phyloP scores from a whole-genome alignment of 148 eudicot genomes.

The Linanthus parryae region DNA sequence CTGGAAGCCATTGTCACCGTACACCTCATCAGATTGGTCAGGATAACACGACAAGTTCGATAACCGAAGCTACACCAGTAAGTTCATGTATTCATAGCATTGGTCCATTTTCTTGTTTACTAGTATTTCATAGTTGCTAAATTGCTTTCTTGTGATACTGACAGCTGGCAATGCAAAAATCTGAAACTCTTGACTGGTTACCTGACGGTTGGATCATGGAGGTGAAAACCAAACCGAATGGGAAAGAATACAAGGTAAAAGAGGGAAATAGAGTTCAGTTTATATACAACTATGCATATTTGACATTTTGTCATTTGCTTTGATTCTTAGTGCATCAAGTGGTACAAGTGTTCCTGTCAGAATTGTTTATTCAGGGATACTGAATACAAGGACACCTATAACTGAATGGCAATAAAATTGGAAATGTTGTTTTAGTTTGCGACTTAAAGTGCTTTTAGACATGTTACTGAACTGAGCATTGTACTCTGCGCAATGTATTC shows the following conservation, averaged over 20 bases:
- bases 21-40: conserved; percentile 11
- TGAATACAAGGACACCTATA: background rate
- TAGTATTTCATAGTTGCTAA: no score
- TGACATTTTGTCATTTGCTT: conserved; percentile 1
- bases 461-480: no score
- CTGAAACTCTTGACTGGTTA: conserved; percentile 40
- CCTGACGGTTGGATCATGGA: conserved; percentile 71
- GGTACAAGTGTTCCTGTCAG: background rate
- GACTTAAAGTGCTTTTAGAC: no score
- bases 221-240: conserved; percentile 27
- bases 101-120: conserved; percentile 1
- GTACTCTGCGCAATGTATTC: no score
- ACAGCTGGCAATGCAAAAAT: conserved; percentile 17
- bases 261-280: background rate
- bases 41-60: conserved; percentile 14
- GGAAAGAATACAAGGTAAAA: conserved; percentile 39
- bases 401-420: background rate
- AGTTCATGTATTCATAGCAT: conserved; percentile 19
- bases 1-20: conserved; percentile 12
- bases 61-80: conserved; percentile 31
- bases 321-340: background rate
- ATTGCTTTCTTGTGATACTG: conserved; percentile 9
- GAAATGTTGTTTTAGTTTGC: no score
- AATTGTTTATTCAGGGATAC: no score
- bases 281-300: background rate